Evolutionary conservation across 169 alveolate genomes (phyloP).

Genomic region (Plasmodium blacklocki): DNA sequence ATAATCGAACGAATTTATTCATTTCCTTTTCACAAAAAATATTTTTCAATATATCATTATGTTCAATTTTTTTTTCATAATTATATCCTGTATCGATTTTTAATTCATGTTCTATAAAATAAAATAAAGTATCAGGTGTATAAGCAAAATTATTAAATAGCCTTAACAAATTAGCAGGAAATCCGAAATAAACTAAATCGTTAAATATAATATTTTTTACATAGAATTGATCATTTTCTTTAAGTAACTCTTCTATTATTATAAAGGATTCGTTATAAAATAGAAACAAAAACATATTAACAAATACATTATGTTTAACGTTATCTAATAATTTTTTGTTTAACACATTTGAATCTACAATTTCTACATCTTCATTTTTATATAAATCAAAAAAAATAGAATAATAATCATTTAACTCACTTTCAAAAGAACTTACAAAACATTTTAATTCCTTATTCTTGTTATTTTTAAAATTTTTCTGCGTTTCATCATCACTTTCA

Average conservation of each 20-base stretch:
- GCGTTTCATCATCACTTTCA: not conserved
- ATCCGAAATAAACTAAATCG: slow-evolving; percentile 58
- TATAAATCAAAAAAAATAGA: slow-evolving; percentile 32
- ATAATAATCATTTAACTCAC: slow-evolving; percentile 26
- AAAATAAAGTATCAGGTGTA: slow-evolving; percentile 47
- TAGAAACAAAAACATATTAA: slow-evolving; percentile 54
- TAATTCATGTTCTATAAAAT: not conserved
- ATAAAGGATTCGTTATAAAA: slow-evolving; percentile 57
- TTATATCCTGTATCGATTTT: slow-evolving; percentile 26
- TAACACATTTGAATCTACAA: not conserved
- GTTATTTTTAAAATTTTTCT: not conserved
- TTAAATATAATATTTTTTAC: slow-evolving; percentile 57
- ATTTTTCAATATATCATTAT: slow-evolving; percentile 9
- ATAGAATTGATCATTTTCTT: slow-evolving; percentile 19
- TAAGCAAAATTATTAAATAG: slow-evolving; percentile 32
- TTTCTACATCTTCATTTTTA: slow-evolving; percentile 18
- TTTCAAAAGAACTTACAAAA: not conserved
- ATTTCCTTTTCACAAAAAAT: not conserved
- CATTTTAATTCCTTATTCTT: not conserved
- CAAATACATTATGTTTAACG: slow-evolving; percentile 28
- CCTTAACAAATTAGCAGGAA: slow-evolving; percentile 29
- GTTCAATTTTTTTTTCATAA: slow-evolving; percentile 9
- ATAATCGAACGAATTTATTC: slow-evolving; percentile 20
- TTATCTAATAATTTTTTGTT: slow-evolving; percentile 21
- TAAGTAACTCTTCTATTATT: slow-evolving; percentile 43